Base-by-base conservation (phyloP, 768 basidiomycete species). In the Leucocoprinus birnbaumii region DNA sequence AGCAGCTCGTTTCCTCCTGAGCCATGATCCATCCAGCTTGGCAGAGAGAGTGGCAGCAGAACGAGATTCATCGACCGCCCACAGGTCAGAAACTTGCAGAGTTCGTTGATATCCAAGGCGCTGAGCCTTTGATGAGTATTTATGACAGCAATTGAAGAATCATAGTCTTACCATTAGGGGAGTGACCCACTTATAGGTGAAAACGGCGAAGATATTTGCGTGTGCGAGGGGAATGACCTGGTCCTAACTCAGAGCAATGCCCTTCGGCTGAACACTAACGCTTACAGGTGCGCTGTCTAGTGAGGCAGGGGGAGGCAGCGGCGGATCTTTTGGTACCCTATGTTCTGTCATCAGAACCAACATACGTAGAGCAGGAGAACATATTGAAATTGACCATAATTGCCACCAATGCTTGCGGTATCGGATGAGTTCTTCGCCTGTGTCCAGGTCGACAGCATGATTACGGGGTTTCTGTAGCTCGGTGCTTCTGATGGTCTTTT, bases 71-170 rank as follows among this genome's bases (percentile, higher is more conserved):
- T 82, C 80, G 57, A 91, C 71, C 63, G 80, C 82, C 86, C 87
- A 89, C 11, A 91, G 68, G 68, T 92, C 90, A 1, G 85, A 80
- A 0, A 85, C 85, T 62, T 87, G 86, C 8, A 92, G 72, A 1
- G 87, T 85, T 26, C 89, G 75, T 62, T 87, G 85, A 62, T 85
- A 89, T 0, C 88, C 87, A 38, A 85, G 70, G 9, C 73, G 71
- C 81, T 83, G 18, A n/a, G 26, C 19, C 13, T 10, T 10, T 7
- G 22, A 24, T 44, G 48, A 48, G 41, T 19, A 24, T 38, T 46
- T 31, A 27, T 27, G 34, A 25, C 4, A 37, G 19, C 16, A 25
- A 14, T 24, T 10, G 2, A 13, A n/a, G n/a, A 5, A 9, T 3
- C 51, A 43, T 14, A 19, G 43, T 7, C 18, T 31, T 57, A 77